Evolutionary conservation across 1,139 yeast genomes (phyloP), one percentile per base, ranked within the genome.

Genomic region (Taphrina populina): DNA sequence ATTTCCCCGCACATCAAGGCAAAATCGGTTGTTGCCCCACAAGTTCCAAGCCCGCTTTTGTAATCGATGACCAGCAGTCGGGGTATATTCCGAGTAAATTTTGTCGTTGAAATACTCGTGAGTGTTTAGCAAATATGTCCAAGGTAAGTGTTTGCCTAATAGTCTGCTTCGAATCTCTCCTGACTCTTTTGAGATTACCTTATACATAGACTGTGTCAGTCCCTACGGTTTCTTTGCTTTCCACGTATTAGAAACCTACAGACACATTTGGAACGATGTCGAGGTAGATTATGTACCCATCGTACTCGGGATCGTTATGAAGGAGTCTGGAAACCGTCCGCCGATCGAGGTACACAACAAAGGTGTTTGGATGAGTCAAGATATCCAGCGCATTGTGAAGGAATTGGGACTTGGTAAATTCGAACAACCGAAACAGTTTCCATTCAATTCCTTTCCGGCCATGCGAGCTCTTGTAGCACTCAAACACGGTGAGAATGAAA

Each of bases 161-260:
- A n/a, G 19, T 3, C 36, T 32, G 13, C 17, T 8, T 8, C 3
- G 13, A 3, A 13, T 4, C 17, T 2, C 7, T 11, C 7, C 30
- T 32, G 7, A n/a, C 17, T 10, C 36, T 34, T 11, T 21, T 11
- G 8, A 49, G 46, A 32, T 49, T 15, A 49, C 46, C n/a, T 33
- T 49, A 21, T 49, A 49, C 39, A 29, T 49, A 23, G 54, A 49
- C 27, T 20, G 27, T 20, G 54, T 49, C 11, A 29, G 39, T 11
- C 54, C 54, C 4, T 49, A 49, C 34, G 35, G 40, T 15, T 49
- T 37, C 54, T 49, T 49, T 20, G 35, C 54, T 6, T 29, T 49
- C 24, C 54, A 49, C 34, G 44, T 49, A 24, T 24, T 49, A 24
- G 37, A 39, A 23, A 41, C 54, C 6, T 49, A 49, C 35, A 15